phyloP scores from a whole-genome alignment of 164 flowering plant species.

The Euptelea pleiosperma region DNA sequence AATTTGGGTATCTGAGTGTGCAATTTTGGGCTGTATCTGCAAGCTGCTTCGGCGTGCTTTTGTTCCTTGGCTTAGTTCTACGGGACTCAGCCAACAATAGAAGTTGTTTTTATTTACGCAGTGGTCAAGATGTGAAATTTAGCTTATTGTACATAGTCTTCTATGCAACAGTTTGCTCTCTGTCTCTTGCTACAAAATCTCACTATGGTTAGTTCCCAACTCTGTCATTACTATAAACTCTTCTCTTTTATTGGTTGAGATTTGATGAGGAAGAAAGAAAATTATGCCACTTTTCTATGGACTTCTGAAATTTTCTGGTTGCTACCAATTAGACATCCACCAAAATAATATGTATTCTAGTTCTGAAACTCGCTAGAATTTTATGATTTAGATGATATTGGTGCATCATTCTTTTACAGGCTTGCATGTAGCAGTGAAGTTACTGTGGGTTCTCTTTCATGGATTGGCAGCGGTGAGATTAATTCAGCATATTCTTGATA shows the following conservation, averaged over 20 bases:
- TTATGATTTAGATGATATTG: neutral
- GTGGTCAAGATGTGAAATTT: constrained; percentile 25
- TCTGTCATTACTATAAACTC: neutral
- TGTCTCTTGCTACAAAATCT: constrained; percentile 45
- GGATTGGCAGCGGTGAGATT: constrained; percentile 64
- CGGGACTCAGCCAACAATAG: constrained; percentile 11
- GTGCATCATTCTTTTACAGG: constrained; percentile 36
- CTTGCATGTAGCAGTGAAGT: constrained; percentile 29
- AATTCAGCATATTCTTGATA: constrained; percentile 58
- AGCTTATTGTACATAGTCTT: constrained; percentile 27
- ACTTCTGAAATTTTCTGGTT: neutral
- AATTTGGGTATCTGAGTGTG: constrained; percentile 53
- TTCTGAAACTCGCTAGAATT: neutral
- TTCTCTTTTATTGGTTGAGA: neutral
- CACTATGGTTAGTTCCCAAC: constrained; percentile 36
- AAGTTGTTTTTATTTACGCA: constrained; percentile 1
- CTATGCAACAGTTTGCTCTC: constrained; percentile 31
- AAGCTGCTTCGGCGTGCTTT: constrained; percentile 60
- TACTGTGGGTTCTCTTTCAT: constrained; percentile 63
- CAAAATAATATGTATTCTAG: neutral
- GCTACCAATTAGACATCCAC: neutral
- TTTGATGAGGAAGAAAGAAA: neutral
- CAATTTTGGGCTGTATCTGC: constrained; percentile 75
- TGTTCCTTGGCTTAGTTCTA: constrained; percentile 38
- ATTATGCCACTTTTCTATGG: neutral